Conservation (phyloP, 257 asterid species). For the Datura wrightii region DNA sequence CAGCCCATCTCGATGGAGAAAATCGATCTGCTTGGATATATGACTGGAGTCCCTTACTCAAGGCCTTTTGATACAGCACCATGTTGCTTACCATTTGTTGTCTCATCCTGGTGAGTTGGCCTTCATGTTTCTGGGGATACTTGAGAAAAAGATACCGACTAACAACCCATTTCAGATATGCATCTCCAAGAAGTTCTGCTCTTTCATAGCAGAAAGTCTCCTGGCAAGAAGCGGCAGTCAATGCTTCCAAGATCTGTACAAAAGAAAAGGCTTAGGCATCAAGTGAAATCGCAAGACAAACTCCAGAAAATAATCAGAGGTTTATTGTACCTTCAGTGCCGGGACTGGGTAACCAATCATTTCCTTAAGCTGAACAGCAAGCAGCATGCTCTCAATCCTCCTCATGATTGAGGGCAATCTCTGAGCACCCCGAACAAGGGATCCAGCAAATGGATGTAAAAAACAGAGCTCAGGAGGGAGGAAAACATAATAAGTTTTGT, state of each 20-base stretch:
- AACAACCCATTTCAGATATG: conserved; percentile 97
- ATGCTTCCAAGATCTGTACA: conserved; percentile 87
- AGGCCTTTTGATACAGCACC: conserved; percentile 80
- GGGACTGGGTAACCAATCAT: conserved; percentile 77
- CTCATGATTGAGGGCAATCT: conserved; percentile 96
- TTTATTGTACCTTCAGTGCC: conserved; percentile 64
- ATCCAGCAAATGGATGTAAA: conserved; percentile 94
- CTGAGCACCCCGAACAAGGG: conserved; percentile 95
- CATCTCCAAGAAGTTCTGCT: conserved; percentile 97
- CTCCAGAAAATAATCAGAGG: conserved; percentile 20
- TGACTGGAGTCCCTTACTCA: conserved; percentile 85
- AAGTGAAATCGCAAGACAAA: conserved; percentile 23
- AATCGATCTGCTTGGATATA: conserved; percentile 98
- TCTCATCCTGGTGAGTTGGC: conserved; percentile 96
- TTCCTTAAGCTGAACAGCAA: conserved; percentile 91
- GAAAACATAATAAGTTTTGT: conserved; percentile 91
- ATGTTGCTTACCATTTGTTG: conserved; percentile 97
- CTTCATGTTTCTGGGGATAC: conserved; percentile 97
- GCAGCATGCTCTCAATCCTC: conserved; percentile 93
- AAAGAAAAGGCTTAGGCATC: conserved; percentile 34
- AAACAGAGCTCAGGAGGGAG: conserved; percentile 98
- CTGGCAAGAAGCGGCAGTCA: conserved; percentile 97
- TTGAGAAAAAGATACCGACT: conserved; percentile 89
- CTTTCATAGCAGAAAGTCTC: conserved; percentile 96
- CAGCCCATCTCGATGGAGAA: conserved; percentile 99